A percentile compares a stretch with the other conserved stretches of the same genome.
Conservation (phyloP, 164 flowering plant genomes). For the Chimonanthus salicifolius region DNA sequence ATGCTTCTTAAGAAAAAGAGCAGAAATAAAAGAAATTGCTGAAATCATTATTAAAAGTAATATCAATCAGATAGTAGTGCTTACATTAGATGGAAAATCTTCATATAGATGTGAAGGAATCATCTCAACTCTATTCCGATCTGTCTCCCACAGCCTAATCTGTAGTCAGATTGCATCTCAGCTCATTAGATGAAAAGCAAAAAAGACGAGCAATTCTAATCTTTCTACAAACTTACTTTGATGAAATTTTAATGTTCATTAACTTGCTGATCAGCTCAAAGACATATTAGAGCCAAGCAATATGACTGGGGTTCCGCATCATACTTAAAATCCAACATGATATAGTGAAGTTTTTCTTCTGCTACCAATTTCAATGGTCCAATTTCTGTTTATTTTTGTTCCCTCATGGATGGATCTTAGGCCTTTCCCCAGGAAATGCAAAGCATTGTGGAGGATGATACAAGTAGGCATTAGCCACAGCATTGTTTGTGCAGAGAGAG, state of each 20-base stretch:
- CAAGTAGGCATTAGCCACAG: no score
- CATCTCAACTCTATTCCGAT: conserved; percentile 68
- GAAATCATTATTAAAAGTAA: no score
- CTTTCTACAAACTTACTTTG: neutral
- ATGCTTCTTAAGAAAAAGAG: neutral
- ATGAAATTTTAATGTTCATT: neutral
- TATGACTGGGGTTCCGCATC: neutral
- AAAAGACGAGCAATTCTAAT: neutral
- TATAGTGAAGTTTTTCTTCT: neutral
- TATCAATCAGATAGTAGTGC: neutral
- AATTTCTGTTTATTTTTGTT: no score
- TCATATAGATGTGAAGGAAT: conserved; percentile 56
- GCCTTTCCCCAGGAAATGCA: no score
- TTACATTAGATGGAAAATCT: conserved; percentile 75
- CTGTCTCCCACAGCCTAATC: conserved; percentile 90
- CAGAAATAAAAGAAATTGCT: no score
- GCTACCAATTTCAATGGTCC: neutral
- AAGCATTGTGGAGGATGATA: no score
- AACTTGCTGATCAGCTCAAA: neutral
- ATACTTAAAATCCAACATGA: neutral
- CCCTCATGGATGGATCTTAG: no score
- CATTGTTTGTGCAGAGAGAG: no score
- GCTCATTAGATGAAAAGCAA: conserved; percentile 4
- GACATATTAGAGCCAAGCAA: no score
- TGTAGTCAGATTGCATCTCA: conserved; percentile 22